Base-by-base conservation (phyloP, 2,329 filamentous ascomycete genomes). In the Sporothrix globosa region DNA sequence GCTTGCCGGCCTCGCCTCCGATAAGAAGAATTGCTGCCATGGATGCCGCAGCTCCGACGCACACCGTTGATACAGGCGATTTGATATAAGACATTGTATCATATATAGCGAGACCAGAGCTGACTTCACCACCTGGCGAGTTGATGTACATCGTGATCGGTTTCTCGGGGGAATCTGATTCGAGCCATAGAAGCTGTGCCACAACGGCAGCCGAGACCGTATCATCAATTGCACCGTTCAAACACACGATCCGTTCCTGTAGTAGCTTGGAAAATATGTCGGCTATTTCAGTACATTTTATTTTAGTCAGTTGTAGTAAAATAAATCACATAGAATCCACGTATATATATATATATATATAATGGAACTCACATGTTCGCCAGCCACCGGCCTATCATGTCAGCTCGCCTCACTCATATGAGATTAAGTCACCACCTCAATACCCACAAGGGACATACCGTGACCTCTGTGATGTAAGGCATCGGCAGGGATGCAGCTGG, bases 21-120 rank as follows among this genome's bases (percentile, higher is more conserved):
- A 92, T 91, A 0, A 99, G 87, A 0, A 99, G 84, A 30, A 99
- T 85, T 1, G 91, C 93, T 6, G 94, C 96, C 96, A 99, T 99
- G 3, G 91, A 96, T 1, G 96, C 95, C 0, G 96, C 96, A 76
- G 96, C 92, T 9, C 96, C 96, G 56, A 99, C 88, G 77, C 96
- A 98, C 41, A 99, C 96, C 0, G 96, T 99, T 56, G 91, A 95
- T 0, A 99, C 93, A 0, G 95, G 93, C 2, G 92, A 92, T 72
- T 91, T 90, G 78, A 99, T 98, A 80, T 99, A 99, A 75, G 91
- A 90, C 95, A 99, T 98, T 14, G 96, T 99, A 79, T 99, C 96
- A 85, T 99, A 99, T 77, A 99, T 98, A 34, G 96, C 94, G 72
- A 91, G 85, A 19, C 89, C 89, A 1, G 96, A 95, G 73, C 91